Base-by-base conservation (phyloP, 2,329 filamentous ascomycete genomes). In the Xylaria sp. region DNA sequence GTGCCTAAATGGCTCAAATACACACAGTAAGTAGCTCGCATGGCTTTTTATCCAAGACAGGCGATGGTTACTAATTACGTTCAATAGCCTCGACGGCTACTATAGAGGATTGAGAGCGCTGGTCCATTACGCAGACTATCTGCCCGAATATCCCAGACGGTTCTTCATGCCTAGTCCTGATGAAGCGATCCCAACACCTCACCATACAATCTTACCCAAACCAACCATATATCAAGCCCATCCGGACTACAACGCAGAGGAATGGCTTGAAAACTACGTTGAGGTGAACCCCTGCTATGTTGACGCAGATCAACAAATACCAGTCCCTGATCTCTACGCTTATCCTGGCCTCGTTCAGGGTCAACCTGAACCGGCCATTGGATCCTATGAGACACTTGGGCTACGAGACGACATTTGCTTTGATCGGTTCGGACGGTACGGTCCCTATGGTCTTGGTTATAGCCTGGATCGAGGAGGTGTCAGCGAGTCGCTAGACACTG, bases 371-470 rank as follows among this genome's bases (percentile, higher is more conserved):
- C 84, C 90, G 2, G 82, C 87, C 1, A 83, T 94, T 66, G 92
- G 92, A 2, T 92, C 89, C 0, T 87, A 94, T 70, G 80, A 85
- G 11, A 72, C 91, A 51, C 76, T 96, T 3, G 91, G 90, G 0
- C 74, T 96, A 47, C 80, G 86, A 19, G 82, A 91, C 62, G 88
- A 94, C 67, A 79, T 95, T 11, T 96, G 92, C 75, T 96, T 95
- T 71, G 92, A 96, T 69, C 84, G 92, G 4, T 95, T 91, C 70
- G 90, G 91, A 16, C 84, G 92, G 52, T 83, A 93, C 44, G 92
- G 91, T 0, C 88, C 91, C 0, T 96, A 96, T 69, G 92, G 92
- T 0, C 78, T 92, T 47, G 92, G 92, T n/a, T 96, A 96, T 73
- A 84, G 83, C 67, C 80, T 83, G 60, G 83, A 85, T 58, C 83